Base-by-base conservation (phyloP, 1,139 yeast species). In the Yamadazyma mexicana region DNA sequence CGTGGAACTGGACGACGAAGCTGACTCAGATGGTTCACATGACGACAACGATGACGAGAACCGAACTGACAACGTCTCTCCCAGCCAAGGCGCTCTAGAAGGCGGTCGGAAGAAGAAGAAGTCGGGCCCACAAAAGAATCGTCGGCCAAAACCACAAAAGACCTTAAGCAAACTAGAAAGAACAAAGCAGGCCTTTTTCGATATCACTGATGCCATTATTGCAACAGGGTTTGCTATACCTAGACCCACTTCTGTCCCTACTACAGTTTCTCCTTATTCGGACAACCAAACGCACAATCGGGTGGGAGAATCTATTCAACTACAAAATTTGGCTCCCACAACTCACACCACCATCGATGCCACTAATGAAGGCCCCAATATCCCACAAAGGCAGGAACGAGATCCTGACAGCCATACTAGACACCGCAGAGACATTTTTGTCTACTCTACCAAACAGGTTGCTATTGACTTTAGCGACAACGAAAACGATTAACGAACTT, bases 151-250 rank as follows among this genome's bases (percentile, higher is more conserved):
- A 16, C 14, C 23, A 11, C 29, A 14, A 9, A 40, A 35, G n/a
- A 29, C 51, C 5, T 10, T 37, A 2, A 31, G 37, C 14, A 46
- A 63, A 1, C 47, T 64, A 10, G 56, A 48, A n/a, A 51, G 54
- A 12, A 59, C 77, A 0, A 65, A 67, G 18, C 58, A 64, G 25
- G 60, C 68, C 1, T 56, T 79, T 34, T 47, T 75, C 26, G 59
- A 66, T 39, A 59, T 75, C 35, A 76, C 85, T 0, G 85, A 80
- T 56, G 69, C 66, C 23, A 66, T 78, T 12, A 77, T 80, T 44
- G 79, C 81, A n/a, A 75, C 78, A 29, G 83, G 81, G 17, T 62
- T 79, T 52, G 80, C 81, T n/a, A 73, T 76, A 14, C 81, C 83
- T 0, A 51, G 81, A 33, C 73, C 81, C 0, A 77, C 72, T 7